phyloP scores from a whole-genome alignment of 768 basidiomycete genomes.

The Termitomyces titanicus region DNA sequence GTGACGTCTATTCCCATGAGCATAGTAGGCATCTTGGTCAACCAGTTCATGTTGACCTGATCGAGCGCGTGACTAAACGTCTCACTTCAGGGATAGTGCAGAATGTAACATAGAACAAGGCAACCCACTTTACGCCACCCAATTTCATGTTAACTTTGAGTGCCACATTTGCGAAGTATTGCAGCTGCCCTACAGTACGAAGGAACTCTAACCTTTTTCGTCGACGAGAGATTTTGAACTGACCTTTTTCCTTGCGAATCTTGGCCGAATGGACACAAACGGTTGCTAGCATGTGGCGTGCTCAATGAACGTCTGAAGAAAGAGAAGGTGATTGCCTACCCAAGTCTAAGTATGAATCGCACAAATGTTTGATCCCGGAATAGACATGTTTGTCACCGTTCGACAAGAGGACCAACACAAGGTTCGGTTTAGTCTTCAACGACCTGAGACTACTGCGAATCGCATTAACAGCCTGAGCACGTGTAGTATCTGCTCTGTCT shows the following conservation, averaged over 20 bases:
- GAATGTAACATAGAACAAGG: not conserved
- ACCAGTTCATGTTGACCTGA: constrained; percentile 53
- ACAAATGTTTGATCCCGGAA: constrained; percentile 69
- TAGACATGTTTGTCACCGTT: constrained; percentile 73
- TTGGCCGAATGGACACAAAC: constrained; percentile 74
- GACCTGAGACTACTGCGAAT: constrained; percentile 42
- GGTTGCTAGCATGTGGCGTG: constrained; percentile 37
- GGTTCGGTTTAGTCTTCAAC: constrained; percentile 43
- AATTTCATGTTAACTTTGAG: constrained; percentile 84
- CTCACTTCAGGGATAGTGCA: not conserved
- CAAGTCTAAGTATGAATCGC: constrained; percentile 64
- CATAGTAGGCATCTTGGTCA: constrained; percentile 65
- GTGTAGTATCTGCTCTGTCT: constrained; percentile 48
- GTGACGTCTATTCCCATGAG: constrained; percentile 81
- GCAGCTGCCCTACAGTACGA: constrained; percentile 43
- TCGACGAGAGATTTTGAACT: constrained; percentile 17
- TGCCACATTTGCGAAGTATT: constrained; percentile 80
- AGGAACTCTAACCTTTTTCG: constrained; percentile 17
- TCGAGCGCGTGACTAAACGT: constrained; percentile 41
- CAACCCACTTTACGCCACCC: constrained; percentile 68
- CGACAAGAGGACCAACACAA: constrained; percentile 66
- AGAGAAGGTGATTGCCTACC: constrained; percentile 22
- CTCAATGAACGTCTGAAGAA: not conserved
- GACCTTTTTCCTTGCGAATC: constrained; percentile 63
- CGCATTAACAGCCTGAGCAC: constrained; percentile 41